Conservation (phyloP, 371 early-diverging fungal species). For the Mucor mucedo region DNA sequence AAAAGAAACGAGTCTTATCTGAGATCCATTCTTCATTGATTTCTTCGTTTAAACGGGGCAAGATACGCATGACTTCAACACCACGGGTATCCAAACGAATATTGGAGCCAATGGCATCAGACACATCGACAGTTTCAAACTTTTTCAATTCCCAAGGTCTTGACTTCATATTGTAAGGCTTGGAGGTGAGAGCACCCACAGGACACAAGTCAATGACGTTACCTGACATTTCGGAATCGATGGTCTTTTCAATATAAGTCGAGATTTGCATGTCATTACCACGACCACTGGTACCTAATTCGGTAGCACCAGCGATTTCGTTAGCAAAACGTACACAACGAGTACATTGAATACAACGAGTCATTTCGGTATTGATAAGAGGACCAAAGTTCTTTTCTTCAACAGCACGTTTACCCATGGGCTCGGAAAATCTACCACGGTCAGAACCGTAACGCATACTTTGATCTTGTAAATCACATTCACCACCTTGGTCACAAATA, state of each 20-base stretch:
- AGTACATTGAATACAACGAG: slow-evolving; percentile 98
- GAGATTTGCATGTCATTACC: slow-evolving; percentile 98
- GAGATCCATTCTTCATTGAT: slow-evolving; percentile 99
- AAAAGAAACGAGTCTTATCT: slow-evolving; percentile 96
- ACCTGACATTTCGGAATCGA: slow-evolving; percentile 95
- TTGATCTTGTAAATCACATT: slow-evolving; percentile 98
- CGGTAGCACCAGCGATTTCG: slow-evolving; percentile 96
- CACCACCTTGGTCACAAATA: slow-evolving; percentile 98
- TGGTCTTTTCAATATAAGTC: slow-evolving; percentile 90
- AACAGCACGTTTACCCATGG: slow-evolving; percentile 91
- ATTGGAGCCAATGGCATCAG: slow-evolving; percentile 89
- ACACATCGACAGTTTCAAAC: slow-evolving; percentile 94
- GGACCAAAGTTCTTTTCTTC: slow-evolving; percentile 98
- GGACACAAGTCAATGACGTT: slow-evolving; percentile 98
- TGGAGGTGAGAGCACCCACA: slow-evolving; percentile 96
- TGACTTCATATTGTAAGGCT: slow-evolving; percentile 94
- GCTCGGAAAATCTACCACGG: slow-evolving; percentile 88
- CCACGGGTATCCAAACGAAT: slow-evolving; percentile 97
- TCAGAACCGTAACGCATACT: slow-evolving; percentile 95
- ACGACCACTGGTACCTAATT: slow-evolving; percentile 94
- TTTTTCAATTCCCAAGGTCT: slow-evolving; percentile 98
- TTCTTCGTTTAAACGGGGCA: slow-evolving; percentile 95
- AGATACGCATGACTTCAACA: slow-evolving; percentile 94
- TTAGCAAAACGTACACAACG: slow-evolving; percentile 98
- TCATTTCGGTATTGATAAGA: slow-evolving; percentile 95